phyloP scores from a whole-genome alignment of 495 filamentous ascomycete species.

The Penicillium macrosclerotiorum region DNA sequence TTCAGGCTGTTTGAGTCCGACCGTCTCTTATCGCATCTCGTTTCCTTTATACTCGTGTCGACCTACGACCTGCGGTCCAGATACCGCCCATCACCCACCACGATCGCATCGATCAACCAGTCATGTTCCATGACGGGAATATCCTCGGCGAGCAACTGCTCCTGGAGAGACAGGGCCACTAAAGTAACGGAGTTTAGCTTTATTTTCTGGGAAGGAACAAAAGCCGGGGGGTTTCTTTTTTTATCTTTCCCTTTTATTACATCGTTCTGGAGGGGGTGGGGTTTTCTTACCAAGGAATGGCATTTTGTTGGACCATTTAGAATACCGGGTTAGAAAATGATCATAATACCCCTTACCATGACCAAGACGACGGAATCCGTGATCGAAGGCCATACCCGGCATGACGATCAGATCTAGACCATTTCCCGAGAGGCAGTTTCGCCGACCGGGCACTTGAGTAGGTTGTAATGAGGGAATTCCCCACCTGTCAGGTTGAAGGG shows the following conservation, averaged over 20 bases:
- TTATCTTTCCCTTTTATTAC: slow-evolving; percentile 1
- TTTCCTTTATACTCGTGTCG: slow-evolving; percentile 23
- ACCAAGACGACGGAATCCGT: slow-evolving; percentile 70
- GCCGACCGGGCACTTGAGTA: slow-evolving; percentile 58
- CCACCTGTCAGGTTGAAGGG: slow-evolving; percentile 76
- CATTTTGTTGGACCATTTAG: slow-evolving; percentile 50
- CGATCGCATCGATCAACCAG: slow-evolving; percentile 64
- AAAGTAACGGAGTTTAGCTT: slow-evolving; percentile 24
- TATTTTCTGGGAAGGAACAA: slow-evolving; percentile 4
- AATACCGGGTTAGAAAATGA: slow-evolving; percentile 77
- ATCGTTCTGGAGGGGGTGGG: slow-evolving; percentile 4
- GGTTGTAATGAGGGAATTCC: slow-evolving; percentile 79
- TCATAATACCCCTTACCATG: slow-evolving; percentile 99
- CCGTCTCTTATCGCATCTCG: slow-evolving; percentile 7
- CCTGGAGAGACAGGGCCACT: slow-evolving; percentile 85
- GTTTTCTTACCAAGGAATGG: slow-evolving; percentile 60
- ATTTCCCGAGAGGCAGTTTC: slow-evolving; percentile 64
- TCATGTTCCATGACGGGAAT: slow-evolving; percentile 69
- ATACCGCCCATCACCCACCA: slow-evolving; percentile 56
- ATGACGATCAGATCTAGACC: slow-evolving; percentile 83
- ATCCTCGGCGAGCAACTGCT: slow-evolving; percentile 72
- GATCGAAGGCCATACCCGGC: slow-evolving; percentile 92
- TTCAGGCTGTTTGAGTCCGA: slow-evolving; percentile 67
- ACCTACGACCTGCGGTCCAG: slow-evolving; percentile 32
- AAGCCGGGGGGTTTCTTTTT: slow-evolving; percentile 13